Evolutionary conservation across 768 basidiomycete species (phyloP), one percentile per base, ranked within the genome.

Genomic region (Sporobolomyces pararoseus): DNA sequence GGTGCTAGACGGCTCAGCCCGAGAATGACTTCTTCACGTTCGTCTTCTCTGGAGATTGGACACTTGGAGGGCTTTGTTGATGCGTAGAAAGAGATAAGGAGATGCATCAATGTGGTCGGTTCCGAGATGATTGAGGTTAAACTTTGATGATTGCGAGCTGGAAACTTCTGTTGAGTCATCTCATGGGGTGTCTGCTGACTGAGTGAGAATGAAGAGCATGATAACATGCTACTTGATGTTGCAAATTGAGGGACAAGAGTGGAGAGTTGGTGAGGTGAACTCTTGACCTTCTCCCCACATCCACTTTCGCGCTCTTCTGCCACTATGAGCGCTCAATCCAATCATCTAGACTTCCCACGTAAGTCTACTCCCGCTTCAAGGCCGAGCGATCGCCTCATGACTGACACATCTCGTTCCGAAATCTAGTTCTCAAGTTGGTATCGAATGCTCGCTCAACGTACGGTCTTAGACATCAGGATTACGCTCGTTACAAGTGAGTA

Each of bases 401-500:
- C 46, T 49, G 59, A 63, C 35, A 12, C 14, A 9, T 7, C 12
- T 44, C 19, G 34, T 23, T 51, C 59, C n/a, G n/a, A n/a, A n/a
- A 46, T 16, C 25, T 69, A 74, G 75, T 75, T 23, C 46, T 76
- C 50, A 59, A 73, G 42, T 63, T 76, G 47, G 61, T 76, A 35
- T 68, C 94, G 78, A 88, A 91, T 78, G 91, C 96, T 77, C 86
- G 95, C 65, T 91, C 84, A 72, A 87, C 89, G 5, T 95, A 94
- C 79, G 95, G 95, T 9, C 81, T 96, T 71, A 87, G 94, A 71
- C 93, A 91, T 78, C 90, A 88, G 77, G 94, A 98, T 78, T 88
- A 87, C 79, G 81, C 83, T 62, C 86, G 93, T 60, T 97, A 97
- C 81, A 84, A 88, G 90, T 90, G 63, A 57, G 83, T 49, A 25